Evolutionary conservation across 2,329 filamentous ascomycete species (phyloP).

Genomic region (Penicillium sp.): DNA sequence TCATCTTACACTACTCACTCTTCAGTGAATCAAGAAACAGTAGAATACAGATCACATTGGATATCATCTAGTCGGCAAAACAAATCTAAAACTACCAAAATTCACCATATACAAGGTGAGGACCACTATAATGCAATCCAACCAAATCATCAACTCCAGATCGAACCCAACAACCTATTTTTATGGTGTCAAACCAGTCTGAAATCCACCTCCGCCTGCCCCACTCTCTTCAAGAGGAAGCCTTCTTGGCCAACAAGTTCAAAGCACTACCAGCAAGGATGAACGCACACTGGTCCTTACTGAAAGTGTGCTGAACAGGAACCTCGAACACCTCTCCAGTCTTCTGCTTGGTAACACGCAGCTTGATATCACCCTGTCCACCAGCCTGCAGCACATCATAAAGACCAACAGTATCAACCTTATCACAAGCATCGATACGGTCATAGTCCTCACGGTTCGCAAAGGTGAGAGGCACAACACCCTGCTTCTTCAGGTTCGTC

Average conservation of each 20-base stretch:
- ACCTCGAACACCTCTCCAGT: constrained; percentile 66
- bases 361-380: constrained; percentile 73
- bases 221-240: constrained; percentile 12
- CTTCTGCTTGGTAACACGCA: constrained; percentile 62
- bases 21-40: background rate
- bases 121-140: constrained; percentile 14
- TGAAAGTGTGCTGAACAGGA: constrained; percentile 82
- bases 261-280: constrained; percentile 90
- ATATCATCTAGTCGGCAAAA: constrained; percentile 27
- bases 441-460: constrained; percentile 65
- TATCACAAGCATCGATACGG: constrained; percentile 74
- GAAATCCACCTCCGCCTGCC: background rate
- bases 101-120: constrained; percentile 15
- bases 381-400: constrained; percentile 75
- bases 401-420: constrained; percentile 77
- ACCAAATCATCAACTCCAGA: constrained; percentile 20
- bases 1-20: background rate
- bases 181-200: constrained; percentile 13
- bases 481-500: constrained; percentile 96
- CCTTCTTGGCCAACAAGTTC: constrained; percentile 76
- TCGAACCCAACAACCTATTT: constrained; percentile 19
- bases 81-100: constrained; percentile 12
- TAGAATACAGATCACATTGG: constrained; percentile 30
- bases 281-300: constrained; percentile 85
- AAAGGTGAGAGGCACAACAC: constrained; percentile 91